phyloP scores from a whole-genome alignment of 2,329 filamentous ascomycete genomes.

The Cercospora zeina region DNA sequence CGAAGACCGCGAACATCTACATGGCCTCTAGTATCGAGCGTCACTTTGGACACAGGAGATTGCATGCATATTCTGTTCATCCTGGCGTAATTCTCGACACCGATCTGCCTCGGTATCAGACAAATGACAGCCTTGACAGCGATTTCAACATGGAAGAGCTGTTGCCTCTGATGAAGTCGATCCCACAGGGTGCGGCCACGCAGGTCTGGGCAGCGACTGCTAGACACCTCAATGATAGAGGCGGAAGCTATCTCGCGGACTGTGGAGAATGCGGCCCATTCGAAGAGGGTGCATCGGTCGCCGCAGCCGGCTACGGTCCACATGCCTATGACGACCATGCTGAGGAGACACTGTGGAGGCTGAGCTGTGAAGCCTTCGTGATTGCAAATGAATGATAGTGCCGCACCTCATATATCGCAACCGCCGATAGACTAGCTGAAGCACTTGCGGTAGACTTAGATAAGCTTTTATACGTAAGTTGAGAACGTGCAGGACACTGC shows the following conservation, averaged over 20 bases:
- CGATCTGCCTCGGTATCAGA: background rate
- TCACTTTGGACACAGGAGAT: conserved; percentile 46
- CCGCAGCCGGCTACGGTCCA: conserved; percentile 39
- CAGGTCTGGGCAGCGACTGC: conserved; percentile 50
- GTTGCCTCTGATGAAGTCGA: conserved; percentile 19
- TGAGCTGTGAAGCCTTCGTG: conserved; percentile 41
- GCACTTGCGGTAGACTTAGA: background rate
- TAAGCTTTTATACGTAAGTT: background rate
- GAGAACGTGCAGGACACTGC: background rate
- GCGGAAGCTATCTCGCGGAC: conserved; percentile 49
- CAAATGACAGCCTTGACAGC: conserved; percentile 11
- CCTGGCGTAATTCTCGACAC: conserved; percentile 36
- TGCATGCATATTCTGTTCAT: conserved; percentile 51
- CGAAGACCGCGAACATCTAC: conserved; percentile 55
- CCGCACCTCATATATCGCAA: background rate
- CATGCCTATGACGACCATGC: conserved; percentile 45
- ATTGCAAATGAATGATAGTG: conserved; percentile 20
- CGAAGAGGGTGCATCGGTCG: conserved; percentile 28
- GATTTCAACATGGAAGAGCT: conserved; percentile 12
- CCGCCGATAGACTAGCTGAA: background rate
- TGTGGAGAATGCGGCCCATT: conserved; percentile 42
- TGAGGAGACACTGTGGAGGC: conserved; percentile 49
- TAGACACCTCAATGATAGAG: conserved; percentile 45
- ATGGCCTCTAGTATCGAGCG: conserved; percentile 55
- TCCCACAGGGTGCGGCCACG: conserved; percentile 55